Conservation (phyloP, 148 eudicot genomes). For the Camellia sinensis region DNA sequence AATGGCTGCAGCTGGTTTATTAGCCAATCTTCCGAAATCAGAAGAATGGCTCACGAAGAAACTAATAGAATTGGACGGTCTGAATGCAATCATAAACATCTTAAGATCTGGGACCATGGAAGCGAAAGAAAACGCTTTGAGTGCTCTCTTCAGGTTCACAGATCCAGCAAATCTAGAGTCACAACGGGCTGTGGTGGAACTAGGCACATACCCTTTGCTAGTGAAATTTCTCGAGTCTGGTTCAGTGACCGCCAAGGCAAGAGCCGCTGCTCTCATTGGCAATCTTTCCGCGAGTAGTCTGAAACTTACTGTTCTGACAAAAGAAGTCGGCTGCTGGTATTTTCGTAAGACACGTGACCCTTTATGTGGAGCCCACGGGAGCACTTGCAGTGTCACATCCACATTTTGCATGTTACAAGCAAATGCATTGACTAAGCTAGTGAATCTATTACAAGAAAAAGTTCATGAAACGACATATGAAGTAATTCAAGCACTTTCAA, state of each 20-base stretch:
- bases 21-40: slow-evolving; percentile 47
- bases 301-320: slow-evolving; percentile 20
- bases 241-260: slow-evolving; percentile 33
- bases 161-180: slow-evolving; percentile 34
- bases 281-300: slow-evolving; percentile 35
- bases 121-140: slow-evolving; percentile 42
- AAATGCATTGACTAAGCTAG: slow-evolving; percentile 34
- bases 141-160: slow-evolving; percentile 43
- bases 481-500: slow-evolving; percentile 39
- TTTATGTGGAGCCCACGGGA: slow-evolving; percentile 33
- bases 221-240: slow-evolving; percentile 23
- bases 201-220: slow-evolving; percentile 31
- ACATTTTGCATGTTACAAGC: slow-evolving; percentile 42
- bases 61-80: slow-evolving; percentile 35
- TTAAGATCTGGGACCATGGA: slow-evolving; percentile 28
- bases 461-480: slow-evolving; percentile 33
- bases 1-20: slow-evolving; percentile 43
- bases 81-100: slow-evolving; percentile 31
- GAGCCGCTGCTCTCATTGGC: slow-evolving; percentile 44
- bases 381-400: slow-evolving; percentile 24
- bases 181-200: slow-evolving; percentile 29
- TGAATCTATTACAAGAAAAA: slow-evolving; percentile 22
- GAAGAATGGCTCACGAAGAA: slow-evolving; percentile 31
- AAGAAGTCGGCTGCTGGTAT: slow-evolving; percentile 16
- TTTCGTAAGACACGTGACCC: slow-evolving; percentile 4